These are phyloP conservation scores for Cyclospora cayetanensis DNA, from an alignment of 169 alveolate genomes.

Conservation along the genomic window DNA sequence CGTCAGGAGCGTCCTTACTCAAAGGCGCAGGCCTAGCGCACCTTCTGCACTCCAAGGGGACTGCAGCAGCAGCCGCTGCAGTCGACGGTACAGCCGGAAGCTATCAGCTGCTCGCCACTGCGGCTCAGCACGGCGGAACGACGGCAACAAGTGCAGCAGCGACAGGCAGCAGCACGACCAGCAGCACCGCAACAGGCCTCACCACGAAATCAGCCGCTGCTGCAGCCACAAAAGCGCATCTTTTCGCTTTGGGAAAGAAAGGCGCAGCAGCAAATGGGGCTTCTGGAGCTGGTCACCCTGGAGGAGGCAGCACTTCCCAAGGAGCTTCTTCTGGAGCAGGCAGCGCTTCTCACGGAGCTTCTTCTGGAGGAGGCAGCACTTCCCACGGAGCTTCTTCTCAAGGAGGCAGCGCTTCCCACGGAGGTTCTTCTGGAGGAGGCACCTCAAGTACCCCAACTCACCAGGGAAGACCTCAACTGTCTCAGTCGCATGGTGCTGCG, in stretches of 20 bases:
- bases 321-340: neutral
- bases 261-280: neutral
- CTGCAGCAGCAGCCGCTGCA: neutral
- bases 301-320: no score
- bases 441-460: neutral
- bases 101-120: conserved; percentile 6
- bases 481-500: neutral
- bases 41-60: neutral
- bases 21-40: neutral
- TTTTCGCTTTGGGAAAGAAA: neutral
- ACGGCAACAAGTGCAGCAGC: neutral
- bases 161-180: neutral
- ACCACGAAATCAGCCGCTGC: conserved; percentile 4
- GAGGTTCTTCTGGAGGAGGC: neutral
- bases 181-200: neutral
- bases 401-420: neutral
- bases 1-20: neutral
- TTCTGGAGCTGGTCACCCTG: no score
- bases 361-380: neutral
- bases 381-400: neutral
- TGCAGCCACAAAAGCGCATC: neutral
- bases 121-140: neutral
- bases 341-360: neutral
- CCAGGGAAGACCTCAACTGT: neutral
- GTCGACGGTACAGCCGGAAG: conserved; percentile 16